Percentiles rank a stretch among this genome's conserved stretches.
Evolutionary conservation across 75 land plant species (phyloP).

Genomic region (Sequoia sempervirens): DNA sequence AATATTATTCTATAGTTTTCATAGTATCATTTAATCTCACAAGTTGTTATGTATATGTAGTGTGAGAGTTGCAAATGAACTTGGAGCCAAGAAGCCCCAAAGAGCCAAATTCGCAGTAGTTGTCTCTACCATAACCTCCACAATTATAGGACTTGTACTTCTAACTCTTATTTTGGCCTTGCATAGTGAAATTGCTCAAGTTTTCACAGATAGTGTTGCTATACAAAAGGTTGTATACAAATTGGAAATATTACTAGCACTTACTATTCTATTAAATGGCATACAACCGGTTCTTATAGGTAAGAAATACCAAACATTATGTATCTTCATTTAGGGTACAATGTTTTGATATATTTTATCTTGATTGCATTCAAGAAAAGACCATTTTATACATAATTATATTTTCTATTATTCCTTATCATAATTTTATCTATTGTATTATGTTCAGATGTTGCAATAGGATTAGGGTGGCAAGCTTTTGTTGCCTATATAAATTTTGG

Average conservation of each 20-base stretch:
- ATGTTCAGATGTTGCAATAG: slow-evolving; percentile 15
- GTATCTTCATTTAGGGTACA: too few species aligned
- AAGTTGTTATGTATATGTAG: slow-evolving; percentile 16
- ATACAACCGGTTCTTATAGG: slow-evolving; percentile 37
- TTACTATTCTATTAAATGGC: slow-evolving; percentile 32
- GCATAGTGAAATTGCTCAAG: slow-evolving; percentile 8
- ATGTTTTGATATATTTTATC: too few species aligned
- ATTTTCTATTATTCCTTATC: not conserved
- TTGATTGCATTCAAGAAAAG: too few species aligned
- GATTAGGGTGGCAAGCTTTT: slow-evolving; percentile 17
- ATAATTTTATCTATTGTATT: too few species aligned
- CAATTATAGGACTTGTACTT: slow-evolving; percentile 14
- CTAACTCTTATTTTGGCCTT: slow-evolving; percentile 9
- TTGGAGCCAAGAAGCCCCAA: slow-evolving; percentile 45
- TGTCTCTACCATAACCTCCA: slow-evolving; percentile 15
- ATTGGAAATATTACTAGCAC: slow-evolving; percentile 14
- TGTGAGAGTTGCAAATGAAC: slow-evolving; percentile 53
- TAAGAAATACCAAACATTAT: not conserved
- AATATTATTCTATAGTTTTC: not conserved
- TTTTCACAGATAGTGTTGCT: slow-evolving; percentile 23
- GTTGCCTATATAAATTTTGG: slow-evolving; percentile 20
- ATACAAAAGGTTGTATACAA: slow-evolving; percentile 9
- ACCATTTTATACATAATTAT: not conserved
- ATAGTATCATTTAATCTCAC: not conserved
- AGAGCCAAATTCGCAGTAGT: slow-evolving; percentile 29